These are phyloP conservation scores for Diutina rugosa DNA, from an alignment of 1,139 yeast genomes.

Conservation along the genomic window DNA sequence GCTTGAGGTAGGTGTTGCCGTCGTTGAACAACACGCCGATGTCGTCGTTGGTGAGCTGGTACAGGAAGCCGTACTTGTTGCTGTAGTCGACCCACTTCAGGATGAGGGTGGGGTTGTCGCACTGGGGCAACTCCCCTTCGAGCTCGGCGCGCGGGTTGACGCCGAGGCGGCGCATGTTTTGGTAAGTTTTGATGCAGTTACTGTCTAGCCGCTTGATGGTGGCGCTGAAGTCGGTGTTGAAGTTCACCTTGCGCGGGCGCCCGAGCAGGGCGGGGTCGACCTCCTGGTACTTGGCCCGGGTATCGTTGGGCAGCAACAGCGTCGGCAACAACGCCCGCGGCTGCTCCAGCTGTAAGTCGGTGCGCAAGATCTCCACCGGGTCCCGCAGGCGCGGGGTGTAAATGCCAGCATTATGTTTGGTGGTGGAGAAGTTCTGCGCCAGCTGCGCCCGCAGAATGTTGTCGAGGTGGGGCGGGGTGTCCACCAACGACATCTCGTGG, in stretches of 20 bases:
- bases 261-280: constrained; percentile 28
- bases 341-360: constrained; percentile 60
- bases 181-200: constrained; percentile 26
- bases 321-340: constrained; percentile 68
- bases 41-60: constrained; percentile 80
- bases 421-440: constrained; percentile 52
- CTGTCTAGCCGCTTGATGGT: constrained; percentile 27
- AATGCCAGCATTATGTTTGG: constrained; percentile 55
- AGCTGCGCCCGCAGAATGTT: constrained; percentile 49
- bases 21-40: constrained; percentile 89
- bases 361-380: constrained; percentile 58
- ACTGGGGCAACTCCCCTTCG: constrained; percentile 23
- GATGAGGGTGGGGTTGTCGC: constrained; percentile 60
- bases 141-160: background rate
- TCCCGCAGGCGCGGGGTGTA: constrained; percentile 40
- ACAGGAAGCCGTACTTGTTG: constrained; percentile 89
- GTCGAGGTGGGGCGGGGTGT: constrained; percentile 47
- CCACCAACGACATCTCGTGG: constrained; percentile 44
- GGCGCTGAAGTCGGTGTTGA: constrained; percentile 27
- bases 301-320: constrained; percentile 86
- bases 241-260: constrained; percentile 27
- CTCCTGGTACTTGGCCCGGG: constrained; percentile 78
- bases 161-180: constrained; percentile 25
- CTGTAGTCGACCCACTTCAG: constrained; percentile 98
- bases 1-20: constrained; percentile 64